Conservation (phyloP, 2,329 filamentous ascomycete species). For the Lizonia empirigonia region DNA sequence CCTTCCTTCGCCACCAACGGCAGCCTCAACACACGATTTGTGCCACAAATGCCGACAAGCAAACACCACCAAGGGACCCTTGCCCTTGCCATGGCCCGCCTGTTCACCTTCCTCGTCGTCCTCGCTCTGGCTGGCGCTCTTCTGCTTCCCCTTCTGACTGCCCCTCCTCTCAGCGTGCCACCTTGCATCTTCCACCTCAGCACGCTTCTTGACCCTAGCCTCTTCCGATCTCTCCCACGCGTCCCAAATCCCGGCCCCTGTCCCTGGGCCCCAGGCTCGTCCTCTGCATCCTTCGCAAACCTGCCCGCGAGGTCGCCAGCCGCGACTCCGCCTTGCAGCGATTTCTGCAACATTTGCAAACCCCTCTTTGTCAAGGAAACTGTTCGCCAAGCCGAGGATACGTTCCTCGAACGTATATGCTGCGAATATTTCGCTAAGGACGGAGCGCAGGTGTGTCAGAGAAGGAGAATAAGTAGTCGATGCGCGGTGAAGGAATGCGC, state of each 20-base stretch:
- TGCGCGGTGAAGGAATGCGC: constrained; percentile 84
- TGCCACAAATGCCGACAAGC: constrained; percentile 51
- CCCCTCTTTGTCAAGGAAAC: constrained; percentile 84
- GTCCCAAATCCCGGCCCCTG: constrained; percentile 76
- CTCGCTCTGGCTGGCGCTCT: constrained; percentile 39
- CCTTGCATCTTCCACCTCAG: constrained; percentile 41
- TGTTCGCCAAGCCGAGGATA: constrained; percentile 82
- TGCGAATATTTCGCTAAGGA: constrained; percentile 87
- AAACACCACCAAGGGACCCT: constrained; percentile 42
- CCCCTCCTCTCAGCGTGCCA: constrained; percentile 38
- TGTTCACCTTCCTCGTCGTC: constrained; percentile 23
- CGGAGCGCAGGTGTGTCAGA: constrained; percentile 81
- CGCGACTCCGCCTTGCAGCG: constrained; percentile 75
- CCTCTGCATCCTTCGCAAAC: constrained; percentile 85
- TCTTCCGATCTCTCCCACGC: constrained; percentile 67
- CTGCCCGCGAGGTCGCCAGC: constrained; percentile 87
- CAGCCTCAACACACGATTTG: constrained; percentile 40
- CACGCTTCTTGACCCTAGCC: constrained; percentile 45
- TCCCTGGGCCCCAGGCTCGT: constrained; percentile 87
- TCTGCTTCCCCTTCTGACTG: constrained; percentile 57
- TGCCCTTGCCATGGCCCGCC: neutral
- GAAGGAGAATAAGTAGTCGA: constrained; percentile 77
- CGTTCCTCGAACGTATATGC: constrained; percentile 96
- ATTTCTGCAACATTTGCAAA: constrained; percentile 82
- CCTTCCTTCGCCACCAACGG: constrained; percentile 8